These are phyloP conservation scores for Phytopythium ostracodes DNA, from an alignment of 352 stramenopile genomes.

Conservation along the genomic window DNA sequence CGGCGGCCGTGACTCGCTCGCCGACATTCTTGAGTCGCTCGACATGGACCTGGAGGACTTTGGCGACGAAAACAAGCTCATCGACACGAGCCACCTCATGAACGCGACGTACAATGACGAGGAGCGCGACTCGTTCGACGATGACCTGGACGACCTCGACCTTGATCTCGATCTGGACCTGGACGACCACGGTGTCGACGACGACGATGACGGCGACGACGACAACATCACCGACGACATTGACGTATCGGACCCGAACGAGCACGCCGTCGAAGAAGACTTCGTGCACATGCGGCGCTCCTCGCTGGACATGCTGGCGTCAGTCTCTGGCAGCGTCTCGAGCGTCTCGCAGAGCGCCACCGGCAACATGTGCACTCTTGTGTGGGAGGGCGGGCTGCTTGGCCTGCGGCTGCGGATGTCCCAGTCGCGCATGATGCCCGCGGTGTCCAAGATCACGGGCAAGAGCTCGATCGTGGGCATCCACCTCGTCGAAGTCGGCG, in stretches of 20 bases:
- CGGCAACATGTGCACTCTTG: constrained; percentile 71
- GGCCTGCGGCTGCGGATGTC: constrained; percentile 76
- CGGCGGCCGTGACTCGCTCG: constrained; percentile 57
- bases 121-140: constrained; percentile 53
- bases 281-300: constrained; percentile 58
- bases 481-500: constrained; percentile 79
- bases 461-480: constrained; percentile 84
- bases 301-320: constrained; percentile 69
- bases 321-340: constrained; percentile 55
- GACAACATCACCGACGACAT: constrained; percentile 21
- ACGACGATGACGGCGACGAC: constrained; percentile 30
- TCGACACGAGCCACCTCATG: constrained; percentile 22
- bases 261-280: constrained; percentile 61
- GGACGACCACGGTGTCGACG: constrained; percentile 42
- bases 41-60: constrained; percentile 86
- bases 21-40: constrained; percentile 80
- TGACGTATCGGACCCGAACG: constrained; percentile 44
- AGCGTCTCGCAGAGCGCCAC: constrained; percentile 52
- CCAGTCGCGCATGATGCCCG: constrained; percentile 72
- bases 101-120: constrained; percentile 27
- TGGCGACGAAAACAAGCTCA: constrained; percentile 40
- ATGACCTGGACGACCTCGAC: constrained; percentile 44
- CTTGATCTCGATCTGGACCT: constrained; percentile 42
- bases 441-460: constrained; percentile 82
- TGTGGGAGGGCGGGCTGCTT: constrained; percentile 82